Evolutionary conservation across 441 rosid species (phyloP).

Genomic region (Mallotus japonicus): DNA sequence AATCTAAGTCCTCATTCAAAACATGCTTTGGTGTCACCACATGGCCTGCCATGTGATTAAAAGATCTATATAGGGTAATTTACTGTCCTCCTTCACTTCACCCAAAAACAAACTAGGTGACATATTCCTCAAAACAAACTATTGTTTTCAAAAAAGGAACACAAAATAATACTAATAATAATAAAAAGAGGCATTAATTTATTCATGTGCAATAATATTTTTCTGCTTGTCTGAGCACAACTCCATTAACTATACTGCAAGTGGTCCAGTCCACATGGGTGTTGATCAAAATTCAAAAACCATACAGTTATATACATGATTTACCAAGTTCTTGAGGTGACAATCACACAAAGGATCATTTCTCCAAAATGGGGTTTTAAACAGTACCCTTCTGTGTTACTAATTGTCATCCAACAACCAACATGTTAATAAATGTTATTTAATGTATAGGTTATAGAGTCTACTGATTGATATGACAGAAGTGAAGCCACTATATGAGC

Average conservation of each 20-base stretch:
- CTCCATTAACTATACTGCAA: not conserved
- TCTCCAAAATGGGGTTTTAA: too few species aligned
- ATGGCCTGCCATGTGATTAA: slow-evolving; percentile 19
- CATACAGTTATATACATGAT: too few species aligned
- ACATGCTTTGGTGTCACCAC: slow-evolving; percentile 19
- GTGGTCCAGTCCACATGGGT: not conserved
- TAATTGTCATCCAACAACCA: slow-evolving; percentile 1
- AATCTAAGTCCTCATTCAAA: not conserved
- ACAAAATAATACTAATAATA: not conserved
- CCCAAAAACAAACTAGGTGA: not conserved
- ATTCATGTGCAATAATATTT: not conserved
- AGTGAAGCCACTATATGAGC: too few species aligned
- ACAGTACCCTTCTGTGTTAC: too few species aligned
- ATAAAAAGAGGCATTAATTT: not conserved
- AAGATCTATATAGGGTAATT: not conserved
- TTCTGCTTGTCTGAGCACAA: not conserved
- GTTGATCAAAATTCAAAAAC: not conserved
- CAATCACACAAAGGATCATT: too few species aligned
- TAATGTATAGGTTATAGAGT: too few species aligned
- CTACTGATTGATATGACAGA: too few species aligned
- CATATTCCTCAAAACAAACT: not conserved
- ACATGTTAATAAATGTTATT: slow-evolving; percentile 9
- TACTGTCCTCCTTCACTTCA: not conserved
- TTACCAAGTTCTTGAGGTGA: too few species aligned
- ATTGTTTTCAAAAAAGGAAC: not conserved